phyloP scores from a whole-genome alignment of 192 early-diverging fungal species.

The Borealophlyctis nickersoniae region DNA sequence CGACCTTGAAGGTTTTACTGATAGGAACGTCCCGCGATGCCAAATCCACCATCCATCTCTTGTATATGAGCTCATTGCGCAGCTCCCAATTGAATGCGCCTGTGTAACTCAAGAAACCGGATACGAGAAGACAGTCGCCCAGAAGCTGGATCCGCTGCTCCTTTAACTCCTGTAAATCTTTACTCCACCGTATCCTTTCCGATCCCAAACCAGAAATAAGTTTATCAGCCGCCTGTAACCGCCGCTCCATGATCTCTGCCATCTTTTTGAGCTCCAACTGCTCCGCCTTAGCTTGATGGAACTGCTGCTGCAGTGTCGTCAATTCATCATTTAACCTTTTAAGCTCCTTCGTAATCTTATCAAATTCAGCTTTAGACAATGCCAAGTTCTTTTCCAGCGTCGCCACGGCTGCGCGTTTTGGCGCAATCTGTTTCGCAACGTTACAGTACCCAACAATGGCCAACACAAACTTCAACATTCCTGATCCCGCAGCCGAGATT shows the following conservation, averaged over 20 bases:
- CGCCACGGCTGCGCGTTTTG: slow-evolving; percentile 57
- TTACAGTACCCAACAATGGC: slow-evolving; percentile 63
- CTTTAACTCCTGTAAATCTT: slow-evolving; percentile 51
- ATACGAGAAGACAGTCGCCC: slow-evolving; percentile 58
- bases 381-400: slow-evolving; percentile 55
- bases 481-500: slow-evolving; percentile 59
- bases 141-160: slow-evolving; percentile 54
- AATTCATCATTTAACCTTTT: slow-evolving; percentile 52
- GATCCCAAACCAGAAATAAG: slow-evolving; percentile 60
- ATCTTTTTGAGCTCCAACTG: slow-evolving; percentile 60
- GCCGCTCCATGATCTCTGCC: slow-evolving; percentile 63
- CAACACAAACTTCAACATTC: slow-evolving; percentile 56
- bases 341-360: slow-evolving; percentile 57
- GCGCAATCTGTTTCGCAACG: slow-evolving; percentile 56
- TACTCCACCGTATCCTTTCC: slow-evolving; percentile 57
- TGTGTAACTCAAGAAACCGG: slow-evolving; percentile 60
- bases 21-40: slow-evolving; percentile 41
- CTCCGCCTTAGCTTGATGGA: slow-evolving; percentile 58
- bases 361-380: slow-evolving; percentile 57
- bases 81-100: slow-evolving; percentile 65
- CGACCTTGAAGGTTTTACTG: slow-evolving; percentile 47
- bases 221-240: slow-evolving; percentile 58
- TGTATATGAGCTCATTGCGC: slow-evolving; percentile 57
- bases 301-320: slow-evolving; percentile 46
- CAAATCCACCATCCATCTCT: slow-evolving; percentile 53